Percentiles rank a stretch among this genome's conserved stretches.
Conservation (phyloP, 78 protist genomes). For the Cavenderia fasciculata region DNA sequence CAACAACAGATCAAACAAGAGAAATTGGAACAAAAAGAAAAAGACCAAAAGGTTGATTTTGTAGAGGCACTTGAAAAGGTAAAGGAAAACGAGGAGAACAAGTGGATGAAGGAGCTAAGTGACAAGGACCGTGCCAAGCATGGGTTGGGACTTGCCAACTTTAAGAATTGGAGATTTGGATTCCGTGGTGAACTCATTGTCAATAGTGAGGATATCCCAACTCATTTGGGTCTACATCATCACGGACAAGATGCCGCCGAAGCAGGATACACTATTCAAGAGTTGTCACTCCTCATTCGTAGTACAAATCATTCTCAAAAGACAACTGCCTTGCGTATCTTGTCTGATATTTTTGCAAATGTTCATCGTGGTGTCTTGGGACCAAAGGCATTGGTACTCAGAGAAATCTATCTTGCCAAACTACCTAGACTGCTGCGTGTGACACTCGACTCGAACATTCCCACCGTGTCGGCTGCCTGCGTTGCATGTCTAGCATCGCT, state of each 20-base stretch:
- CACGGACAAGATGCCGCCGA: conserved; percentile 68
- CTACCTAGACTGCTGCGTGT: conserved; percentile 63
- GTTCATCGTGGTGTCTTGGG: conserved; percentile 1
- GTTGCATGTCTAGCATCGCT: conserved; percentile 21
- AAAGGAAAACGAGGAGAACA: background rate
- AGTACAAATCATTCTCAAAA: conserved; percentile 39
- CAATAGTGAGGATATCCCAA: conserved; percentile 39
- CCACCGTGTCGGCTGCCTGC: conserved; percentile 12
- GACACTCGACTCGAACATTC: conserved; percentile 36
- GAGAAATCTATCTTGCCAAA: conserved; percentile 34
- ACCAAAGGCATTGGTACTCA: background rate
- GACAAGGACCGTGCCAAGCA: background rate
- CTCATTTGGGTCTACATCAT: conserved; percentile 51
- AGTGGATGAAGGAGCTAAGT: conserved; percentile 70
- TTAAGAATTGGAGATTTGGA: conserved; percentile 62
- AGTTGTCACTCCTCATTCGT: background rate
- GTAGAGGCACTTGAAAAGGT: background rate
- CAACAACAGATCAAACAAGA: no score
- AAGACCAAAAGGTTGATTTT: background rate
- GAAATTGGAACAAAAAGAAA: background rate
- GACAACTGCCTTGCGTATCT: conserved; percentile 14
- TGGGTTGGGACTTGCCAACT: conserved; percentile 19
- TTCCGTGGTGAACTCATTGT: conserved; percentile 30
- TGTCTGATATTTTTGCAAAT: conserved; percentile 15
- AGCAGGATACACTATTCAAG: conserved; percentile 57